Percentiles rank a stretch among this genome's conserved stretches.
Evolutionary conservation across 176 grass and related monocot species (phyloP).

Genomic region (Oryza punctata): DNA sequence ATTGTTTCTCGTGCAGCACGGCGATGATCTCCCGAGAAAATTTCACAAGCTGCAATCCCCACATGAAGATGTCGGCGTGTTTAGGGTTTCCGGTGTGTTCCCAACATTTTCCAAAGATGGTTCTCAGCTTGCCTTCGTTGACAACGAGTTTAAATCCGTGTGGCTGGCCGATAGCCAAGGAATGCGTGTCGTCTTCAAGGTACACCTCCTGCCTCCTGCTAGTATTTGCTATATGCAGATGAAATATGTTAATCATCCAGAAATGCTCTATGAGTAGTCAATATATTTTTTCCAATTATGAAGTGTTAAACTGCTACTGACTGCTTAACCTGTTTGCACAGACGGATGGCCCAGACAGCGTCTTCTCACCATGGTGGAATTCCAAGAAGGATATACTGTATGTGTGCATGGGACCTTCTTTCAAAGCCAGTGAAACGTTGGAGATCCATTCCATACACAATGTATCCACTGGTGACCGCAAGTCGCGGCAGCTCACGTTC

Average conservation of each 20-base stretch:
- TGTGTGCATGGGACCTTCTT: conserved; percentile 5
- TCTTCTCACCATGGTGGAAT: conserved; percentile 41
- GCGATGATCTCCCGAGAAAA: conserved; percentile 11
- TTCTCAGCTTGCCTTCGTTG: conserved; percentile 26
- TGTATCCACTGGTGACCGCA: neutral
- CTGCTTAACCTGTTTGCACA: neutral
- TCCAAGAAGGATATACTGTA: conserved; percentile 22
- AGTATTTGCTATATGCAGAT: neutral
- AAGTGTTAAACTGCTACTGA: too few relatives aligned
- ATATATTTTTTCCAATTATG: too few relatives aligned
- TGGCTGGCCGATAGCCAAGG: conserved; percentile 4
- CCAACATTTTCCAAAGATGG: conserved; percentile 29
- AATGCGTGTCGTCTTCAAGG: conserved; percentile 26
- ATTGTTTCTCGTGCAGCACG: conserved; percentile 22
- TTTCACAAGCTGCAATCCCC: conserved; percentile 23
- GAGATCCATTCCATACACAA: neutral
- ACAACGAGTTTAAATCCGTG: conserved; percentile 23
- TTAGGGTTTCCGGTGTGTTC: conserved; percentile 21
- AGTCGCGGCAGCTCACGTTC: conserved; percentile 20
- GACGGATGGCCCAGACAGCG: neutral
- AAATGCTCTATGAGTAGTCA: neutral
- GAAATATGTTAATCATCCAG: too few relatives aligned
- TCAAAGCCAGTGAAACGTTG: neutral
- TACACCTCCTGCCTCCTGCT: neutral
- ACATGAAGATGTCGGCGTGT: conserved; percentile 21